Percentiles rank a stretch among this genome's conserved stretches.
These are phyloP conservation scores for Galerina marginata DNA, from an alignment of 768 basidiomycete genomes.

Conservation along the genomic window DNA sequence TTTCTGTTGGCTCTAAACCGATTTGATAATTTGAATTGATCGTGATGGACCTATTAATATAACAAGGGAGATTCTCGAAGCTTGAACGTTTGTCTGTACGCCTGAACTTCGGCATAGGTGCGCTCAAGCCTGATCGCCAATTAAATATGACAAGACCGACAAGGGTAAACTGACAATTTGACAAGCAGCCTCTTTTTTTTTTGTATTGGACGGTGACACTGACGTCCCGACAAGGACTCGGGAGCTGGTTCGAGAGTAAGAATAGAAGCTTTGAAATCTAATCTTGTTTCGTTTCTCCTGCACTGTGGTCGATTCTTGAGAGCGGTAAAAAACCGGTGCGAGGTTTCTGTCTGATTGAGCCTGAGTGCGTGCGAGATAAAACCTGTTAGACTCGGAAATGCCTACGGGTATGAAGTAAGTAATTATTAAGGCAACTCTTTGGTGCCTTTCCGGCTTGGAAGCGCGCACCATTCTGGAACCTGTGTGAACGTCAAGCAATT, in stretches of 20 bases:
- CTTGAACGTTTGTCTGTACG: background rate
- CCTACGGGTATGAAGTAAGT: too few species aligned
- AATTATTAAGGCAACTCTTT: too few species aligned
- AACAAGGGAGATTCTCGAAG: background rate
- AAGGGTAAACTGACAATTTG: background rate
- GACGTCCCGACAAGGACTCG: background rate
- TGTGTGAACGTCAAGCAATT: too few species aligned
- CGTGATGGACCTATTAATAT: background rate
- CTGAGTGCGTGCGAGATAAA: too few species aligned
- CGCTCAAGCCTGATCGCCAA: background rate
- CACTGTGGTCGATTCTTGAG: background rate
- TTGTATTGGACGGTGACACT: background rate
- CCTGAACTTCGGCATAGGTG: too few species aligned
- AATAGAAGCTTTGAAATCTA: background rate
- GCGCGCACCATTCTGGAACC: too few species aligned
- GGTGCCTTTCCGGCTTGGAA: too few species aligned
- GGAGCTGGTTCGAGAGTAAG: background rate
- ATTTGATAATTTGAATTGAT: background rate
- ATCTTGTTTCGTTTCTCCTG: background rate
- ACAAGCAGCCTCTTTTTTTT: background rate
- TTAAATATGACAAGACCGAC: background rate
- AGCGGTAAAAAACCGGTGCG: background rate
- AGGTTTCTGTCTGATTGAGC: too few species aligned
- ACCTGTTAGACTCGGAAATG: too few species aligned
- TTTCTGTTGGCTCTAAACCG: background rate